Conservation (phyloP, 768 basidiomycete genomes). For the Serpula lacrymans region DNA sequence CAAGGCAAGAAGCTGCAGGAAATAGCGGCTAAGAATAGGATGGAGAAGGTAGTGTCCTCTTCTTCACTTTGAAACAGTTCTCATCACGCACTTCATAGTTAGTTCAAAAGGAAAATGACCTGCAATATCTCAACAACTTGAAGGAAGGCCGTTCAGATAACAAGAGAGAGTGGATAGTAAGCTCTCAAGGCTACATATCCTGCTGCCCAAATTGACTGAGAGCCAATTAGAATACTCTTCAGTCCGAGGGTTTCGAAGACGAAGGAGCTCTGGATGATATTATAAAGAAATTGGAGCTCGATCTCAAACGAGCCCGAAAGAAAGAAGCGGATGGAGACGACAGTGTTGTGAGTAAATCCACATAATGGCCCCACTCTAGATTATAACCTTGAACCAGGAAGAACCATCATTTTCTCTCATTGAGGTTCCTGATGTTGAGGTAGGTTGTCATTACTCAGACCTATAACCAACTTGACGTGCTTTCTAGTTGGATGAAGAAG, state of each 20-base stretch:
- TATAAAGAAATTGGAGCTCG: conserved; percentile 82
- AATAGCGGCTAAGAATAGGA: conserved; percentile 77
- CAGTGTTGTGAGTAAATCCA: conserved; percentile 25
- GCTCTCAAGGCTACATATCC: conserved; percentile 15
- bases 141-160: conserved; percentile 57
- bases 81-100: conserved; percentile 41
- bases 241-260: conserved; percentile 69
- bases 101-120: conserved; percentile 69
- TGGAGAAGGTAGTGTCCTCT: conserved; percentile 65
- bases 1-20: conserved; percentile 89
- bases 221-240: conserved; percentile 47
- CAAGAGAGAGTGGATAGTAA: conserved; percentile 75
- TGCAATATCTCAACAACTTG: conserved; percentile 61
- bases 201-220: conserved; percentile 3
- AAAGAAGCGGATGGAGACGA: conserved; percentile 78
- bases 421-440: conserved; percentile 88
- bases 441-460: conserved; percentile 32
- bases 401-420: conserved; percentile 87
- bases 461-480: not conserved
- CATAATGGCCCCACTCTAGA: not conserved
- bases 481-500: conserved; percentile 78
- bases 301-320: conserved; percentile 73
- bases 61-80: not conserved
- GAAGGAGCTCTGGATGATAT: conserved; percentile 76
- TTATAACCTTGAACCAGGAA: conserved; percentile 40